phyloP scores from a whole-genome alignment of 164 flowering plant species.

The Umbellularia californica region DNA sequence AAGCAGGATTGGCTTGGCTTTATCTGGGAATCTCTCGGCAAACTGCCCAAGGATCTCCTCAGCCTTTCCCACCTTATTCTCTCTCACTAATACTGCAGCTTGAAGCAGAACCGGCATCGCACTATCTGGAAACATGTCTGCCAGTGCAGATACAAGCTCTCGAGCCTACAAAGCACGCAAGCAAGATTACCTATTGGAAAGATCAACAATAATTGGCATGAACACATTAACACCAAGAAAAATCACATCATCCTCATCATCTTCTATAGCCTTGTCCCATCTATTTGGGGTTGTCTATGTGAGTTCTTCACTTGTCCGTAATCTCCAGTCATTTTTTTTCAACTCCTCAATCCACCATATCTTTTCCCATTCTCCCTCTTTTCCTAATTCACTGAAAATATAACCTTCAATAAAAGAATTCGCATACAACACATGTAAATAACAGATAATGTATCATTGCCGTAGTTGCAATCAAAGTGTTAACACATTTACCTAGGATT shows the following conservation, averaged over 20 bases:
- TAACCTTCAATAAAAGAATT: too few species aligned
- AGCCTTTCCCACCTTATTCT: slow-evolving; percentile 77
- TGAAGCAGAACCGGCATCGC: slow-evolving; percentile 70
- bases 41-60: slow-evolving; percentile 69
- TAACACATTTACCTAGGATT: too few species aligned
- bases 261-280: too few species aligned
- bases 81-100: slow-evolving; percentile 82
- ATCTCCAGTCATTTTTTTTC: too few species aligned
- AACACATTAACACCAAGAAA: background rate
- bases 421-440: too few species aligned
- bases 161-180: slow-evolving; percentile 52
- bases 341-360: too few species aligned
- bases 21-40: slow-evolving; percentile 63
- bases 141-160: slow-evolving; percentile 66
- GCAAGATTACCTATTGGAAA: background rate
- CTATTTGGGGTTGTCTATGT: too few species aligned
- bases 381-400: too few species aligned
- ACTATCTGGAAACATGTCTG: slow-evolving; percentile 58
- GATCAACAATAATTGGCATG: background rate
- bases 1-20: slow-evolving; percentile 50
- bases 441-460: background rate
- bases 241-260: too few species aligned
- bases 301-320: too few species aligned
- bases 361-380: too few species aligned
- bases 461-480: background rate